Conservation (phyloP, 1,139 yeast genomes). For the Meyerozyma smithsonii region DNA sequence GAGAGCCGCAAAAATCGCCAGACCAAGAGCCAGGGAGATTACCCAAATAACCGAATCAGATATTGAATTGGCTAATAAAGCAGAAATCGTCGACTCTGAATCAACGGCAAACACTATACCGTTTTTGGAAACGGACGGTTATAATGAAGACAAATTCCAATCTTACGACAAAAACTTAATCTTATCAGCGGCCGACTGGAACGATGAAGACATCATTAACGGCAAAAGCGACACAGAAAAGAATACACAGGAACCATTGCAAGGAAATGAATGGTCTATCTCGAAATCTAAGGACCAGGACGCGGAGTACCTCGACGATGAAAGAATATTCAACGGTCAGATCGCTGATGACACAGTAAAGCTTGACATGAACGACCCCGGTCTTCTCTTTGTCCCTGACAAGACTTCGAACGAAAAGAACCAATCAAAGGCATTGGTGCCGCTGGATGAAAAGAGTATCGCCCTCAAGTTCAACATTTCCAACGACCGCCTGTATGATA, state of each 20-base stretch:
- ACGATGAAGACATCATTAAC: constrained; percentile 60
- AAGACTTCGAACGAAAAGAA: constrained; percentile 15
- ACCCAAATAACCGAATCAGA: constrained; percentile 29
- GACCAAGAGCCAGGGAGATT: constrained; percentile 8
- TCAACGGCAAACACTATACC: constrained; percentile 23
- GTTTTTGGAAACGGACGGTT: constrained; percentile 33
- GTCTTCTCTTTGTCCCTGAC: constrained; percentile 60
- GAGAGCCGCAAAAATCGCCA: constrained; percentile 6
- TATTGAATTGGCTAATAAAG: constrained; percentile 26
- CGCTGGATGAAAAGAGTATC: constrained; percentile 45
- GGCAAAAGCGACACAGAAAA: constrained; percentile 27
- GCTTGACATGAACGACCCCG: constrained; percentile 85
- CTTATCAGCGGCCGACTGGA: constrained; percentile 82
- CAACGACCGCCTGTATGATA: constrained; percentile 82
- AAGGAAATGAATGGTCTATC: neutral
- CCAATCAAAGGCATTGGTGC: constrained; percentile 35
- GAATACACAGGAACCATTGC: neutral
- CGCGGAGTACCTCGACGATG: constrained; percentile 45
- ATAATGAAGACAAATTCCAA: constrained; percentile 33
- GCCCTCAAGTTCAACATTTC: constrained; percentile 70
- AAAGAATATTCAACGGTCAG: constrained; percentile 73
- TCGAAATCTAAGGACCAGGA: neutral
- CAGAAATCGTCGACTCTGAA: constrained; percentile 18
- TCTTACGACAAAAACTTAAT: constrained; percentile 55
- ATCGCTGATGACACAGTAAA: constrained; percentile 42